Percentiles rank a stretch among this genome's conserved stretches.
phyloP scores from a whole-genome alignment of 2,329 filamentous ascomycete species.

The Talaromyces rugulosus region DNA sequence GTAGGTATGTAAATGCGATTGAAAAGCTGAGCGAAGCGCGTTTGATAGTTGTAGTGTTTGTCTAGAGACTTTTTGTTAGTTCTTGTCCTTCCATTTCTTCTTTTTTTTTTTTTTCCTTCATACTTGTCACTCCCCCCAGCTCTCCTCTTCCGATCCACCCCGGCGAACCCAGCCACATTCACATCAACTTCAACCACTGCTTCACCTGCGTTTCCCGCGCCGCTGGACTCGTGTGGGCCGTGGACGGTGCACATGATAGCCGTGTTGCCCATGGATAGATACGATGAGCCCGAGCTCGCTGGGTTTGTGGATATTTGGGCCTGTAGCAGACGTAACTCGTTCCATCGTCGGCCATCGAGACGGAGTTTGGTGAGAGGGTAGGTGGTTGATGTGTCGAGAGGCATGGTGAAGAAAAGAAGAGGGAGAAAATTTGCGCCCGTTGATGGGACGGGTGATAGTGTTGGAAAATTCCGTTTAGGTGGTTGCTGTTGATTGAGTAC shows the following conservation, averaged over 20 bases:
- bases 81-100: background rate
- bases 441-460: background rate
- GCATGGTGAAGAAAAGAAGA: constrained; percentile 55
- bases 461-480: background rate
- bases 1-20: constrained; percentile 74
- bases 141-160: constrained; percentile 75
- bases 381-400: constrained; percentile 87
- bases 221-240: constrained; percentile 66
- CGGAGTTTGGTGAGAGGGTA: constrained; percentile 82
- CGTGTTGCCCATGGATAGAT: constrained; percentile 96
- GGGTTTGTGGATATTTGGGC: constrained; percentile 90
- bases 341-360: constrained; percentile 86
- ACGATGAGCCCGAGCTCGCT: constrained; percentile 85
- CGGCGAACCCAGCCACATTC: constrained; percentile 80
- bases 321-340: constrained; percentile 84
- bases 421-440: background rate
- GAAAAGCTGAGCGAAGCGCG: constrained; percentile 72
- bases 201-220: constrained; percentile 44
- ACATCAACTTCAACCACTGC: constrained; percentile 77
- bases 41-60: constrained; percentile 60
- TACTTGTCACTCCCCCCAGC: constrained; percentile 71
- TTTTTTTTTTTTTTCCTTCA: background rate
- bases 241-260: constrained; percentile 91
- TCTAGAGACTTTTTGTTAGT: constrained; percentile 42
- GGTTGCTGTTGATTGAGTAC: background rate